Percentiles rank a stretch among this genome's conserved stretches.
These are phyloP conservation scores for Daldinia sp. DNA, from an alignment of 2,329 filamentous ascomycete species.

Conservation along the genomic window DNA sequence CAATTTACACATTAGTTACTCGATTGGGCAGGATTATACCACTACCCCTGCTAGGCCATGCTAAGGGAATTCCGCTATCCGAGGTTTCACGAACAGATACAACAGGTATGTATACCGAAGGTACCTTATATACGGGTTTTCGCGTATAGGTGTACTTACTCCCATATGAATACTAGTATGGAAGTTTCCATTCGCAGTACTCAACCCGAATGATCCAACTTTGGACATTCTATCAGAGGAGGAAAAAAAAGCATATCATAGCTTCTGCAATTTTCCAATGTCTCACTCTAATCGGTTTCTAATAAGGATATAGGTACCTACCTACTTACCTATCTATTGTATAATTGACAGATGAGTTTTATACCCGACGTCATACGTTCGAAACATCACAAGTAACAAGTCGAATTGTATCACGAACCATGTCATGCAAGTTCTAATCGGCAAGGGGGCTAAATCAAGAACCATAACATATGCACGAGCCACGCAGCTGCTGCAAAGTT, in stretches of 20 bases:
- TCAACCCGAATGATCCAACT: neutral
- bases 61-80: constrained; percentile 29
- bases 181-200: neutral
- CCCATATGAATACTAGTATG: no score
- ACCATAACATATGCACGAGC: constrained; percentile 2
- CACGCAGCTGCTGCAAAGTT: constrained; percentile 10
- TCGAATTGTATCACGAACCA: constrained; percentile 7
- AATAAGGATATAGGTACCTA: no score
- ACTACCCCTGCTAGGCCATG: constrained; percentile 14
- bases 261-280: neutral
- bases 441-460: neutral
- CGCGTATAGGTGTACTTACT: neutral
- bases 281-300: neutral
- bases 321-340: no score
- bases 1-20: constrained; percentile 7
- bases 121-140: neutral
- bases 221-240: neutral
- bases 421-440: constrained; percentile 4
- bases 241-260: neutral
- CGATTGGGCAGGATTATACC: constrained; percentile 26
- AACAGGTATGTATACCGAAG: no score
- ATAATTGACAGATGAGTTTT: neutral
- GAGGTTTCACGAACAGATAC: constrained; percentile 19
- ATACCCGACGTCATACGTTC: constrained; percentile 26
- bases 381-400: constrained; percentile 3